Base-by-base conservation (phyloP, 2,329 filamentous ascomycete species). In the Xylariomycetidae sp. region DNA sequence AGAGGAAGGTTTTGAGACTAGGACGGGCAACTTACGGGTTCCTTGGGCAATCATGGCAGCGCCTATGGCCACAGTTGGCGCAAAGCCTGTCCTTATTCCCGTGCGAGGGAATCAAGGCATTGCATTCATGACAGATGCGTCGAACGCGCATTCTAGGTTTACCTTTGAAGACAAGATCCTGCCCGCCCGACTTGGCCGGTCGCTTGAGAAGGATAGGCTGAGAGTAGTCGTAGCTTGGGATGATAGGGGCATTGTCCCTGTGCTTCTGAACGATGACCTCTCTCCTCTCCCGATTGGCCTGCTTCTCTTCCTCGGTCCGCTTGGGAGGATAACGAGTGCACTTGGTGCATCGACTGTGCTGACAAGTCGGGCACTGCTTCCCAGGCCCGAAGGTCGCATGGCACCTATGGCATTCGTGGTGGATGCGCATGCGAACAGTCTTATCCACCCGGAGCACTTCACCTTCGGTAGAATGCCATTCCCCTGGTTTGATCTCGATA, bases 321-420 rank as follows among this genome's bases (percentile, higher is more conserved):
- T 80, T 80, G 33, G 74, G 67, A 20, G 88, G 88, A 50, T 83
- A 77, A 35, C 86, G 79, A 17, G 79, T 76, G 58, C 89, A 96
- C 52, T 84, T 80, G 53, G 77, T 83, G 74, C 89, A 96, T 46
- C 86, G 78, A 29, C 69, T 68, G 62, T 96, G 89, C 48, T 84
- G 73, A 65, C 89, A 96, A 46, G 76, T 77, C 44, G 72, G 61
- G 61, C 89, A 95, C 39, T 82, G 70, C 62, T 82, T 88, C 50
- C 82, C 76, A 14, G 74, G 61, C 36, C 83, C 81, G 57, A 90
- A 94, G 16, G 75, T 74, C 11, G 82, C 77, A 38, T 80, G 75
- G 66, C 89, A 96, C 46, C 77, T 72, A 62, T 95, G 89, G 61
- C 89, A 96, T 42, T 75, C 81, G 46, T 82, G 77, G 57, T 85